A percentile compares a stretch with the other conserved stretches of the same genome.
Evolutionary conservation across 2,329 filamentous ascomycete genomes (phyloP).

Genomic region (Ophiocordyceps camponoti-rufipedis): DNA sequence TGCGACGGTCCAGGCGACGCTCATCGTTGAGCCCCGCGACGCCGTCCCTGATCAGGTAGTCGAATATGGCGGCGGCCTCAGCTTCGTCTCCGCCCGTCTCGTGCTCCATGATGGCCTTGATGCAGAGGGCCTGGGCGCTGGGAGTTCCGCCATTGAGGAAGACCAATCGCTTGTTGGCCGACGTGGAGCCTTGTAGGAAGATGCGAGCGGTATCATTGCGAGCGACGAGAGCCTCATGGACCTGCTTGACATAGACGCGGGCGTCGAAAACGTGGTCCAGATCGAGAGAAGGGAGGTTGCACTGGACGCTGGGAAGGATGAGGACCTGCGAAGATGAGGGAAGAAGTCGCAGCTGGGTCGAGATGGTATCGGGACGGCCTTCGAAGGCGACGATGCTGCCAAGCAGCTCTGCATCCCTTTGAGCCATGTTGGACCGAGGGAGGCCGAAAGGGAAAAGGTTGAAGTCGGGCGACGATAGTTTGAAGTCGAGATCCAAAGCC

Average conservation of each 20-base stretch:
- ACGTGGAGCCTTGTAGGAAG: slow-evolving; percentile 30
- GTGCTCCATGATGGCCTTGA: slow-evolving; percentile 33
- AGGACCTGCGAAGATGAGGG: slow-evolving; percentile 39
- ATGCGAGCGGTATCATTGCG: slow-evolving; percentile 28
- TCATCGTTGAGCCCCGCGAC: slow-evolving; percentile 16
- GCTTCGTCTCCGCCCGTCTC: slow-evolving; percentile 28
- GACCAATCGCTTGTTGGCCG: slow-evolving; percentile 32
- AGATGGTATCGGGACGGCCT: slow-evolving; percentile 33
- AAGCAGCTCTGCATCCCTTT: slow-evolving; percentile 6
- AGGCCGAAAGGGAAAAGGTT: background rate
- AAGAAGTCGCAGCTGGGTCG: slow-evolving; percentile 40
- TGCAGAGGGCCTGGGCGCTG: slow-evolving; percentile 33
- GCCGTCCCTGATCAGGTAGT: slow-evolving; percentile 30
- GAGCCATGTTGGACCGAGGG: slow-evolving; percentile 7
- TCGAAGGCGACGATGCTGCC: slow-evolving; percentile 43
- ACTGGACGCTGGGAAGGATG: slow-evolving; percentile 32
- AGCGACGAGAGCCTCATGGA: slow-evolving; percentile 29
- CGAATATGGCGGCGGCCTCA: slow-evolving; percentile 33
- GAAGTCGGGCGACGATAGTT: background rate
- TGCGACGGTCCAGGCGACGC: slow-evolving; percentile 1
- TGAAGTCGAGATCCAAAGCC: background rate
- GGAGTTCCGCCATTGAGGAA: slow-evolving; percentile 42
- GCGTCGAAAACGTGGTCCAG: slow-evolving; percentile 12
- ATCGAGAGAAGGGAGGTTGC: slow-evolving; percentile 20
- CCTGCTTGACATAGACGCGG: slow-evolving; percentile 22